phyloP scores from a whole-genome alignment of 176 grass and related monocot species.

The Alopecurus myosuroides region DNA sequence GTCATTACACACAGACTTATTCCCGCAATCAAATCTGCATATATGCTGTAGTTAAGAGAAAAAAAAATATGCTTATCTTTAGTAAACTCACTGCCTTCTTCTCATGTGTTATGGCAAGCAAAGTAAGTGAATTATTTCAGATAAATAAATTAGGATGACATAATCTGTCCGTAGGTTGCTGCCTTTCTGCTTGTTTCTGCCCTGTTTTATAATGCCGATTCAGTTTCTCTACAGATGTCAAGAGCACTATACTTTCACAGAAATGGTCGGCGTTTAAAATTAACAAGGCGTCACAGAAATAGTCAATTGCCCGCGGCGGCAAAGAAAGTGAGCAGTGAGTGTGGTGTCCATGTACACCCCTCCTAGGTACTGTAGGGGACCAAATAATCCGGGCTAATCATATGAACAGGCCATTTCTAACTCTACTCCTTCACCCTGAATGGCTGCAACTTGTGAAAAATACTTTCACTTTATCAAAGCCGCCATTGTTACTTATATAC shows the following conservation, averaged over 20 bases:
- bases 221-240: not conserved
- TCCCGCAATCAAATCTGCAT: not conserved
- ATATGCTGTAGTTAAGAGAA: constrained; percentile 1
- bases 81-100: not conserved
- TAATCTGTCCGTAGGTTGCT: not conserved
- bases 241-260: not conserved
- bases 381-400: constrained; percentile 23
- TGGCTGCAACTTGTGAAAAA: not conserved
- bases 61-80: not conserved
- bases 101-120: not conserved
- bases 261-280: too few relatives aligned
- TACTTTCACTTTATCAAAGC: not conserved
- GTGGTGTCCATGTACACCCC: constrained; percentile 14
- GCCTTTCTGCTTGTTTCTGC: not conserved
- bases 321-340: constrained; percentile 15
- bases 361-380: constrained; percentile 27
- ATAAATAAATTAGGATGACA: not conserved
- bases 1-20: not conserved
- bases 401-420: constrained; percentile 19
- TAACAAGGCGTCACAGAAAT: too few relatives aligned
- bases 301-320: constrained; percentile 9
- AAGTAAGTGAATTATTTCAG: not conserved
- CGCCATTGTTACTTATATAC: not conserved
- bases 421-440: constrained; percentile 19
- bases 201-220: not conserved